Base-by-base conservation (phyloP, 129 eudicot genomes). In the Heracleum sosnowskyi region DNA sequence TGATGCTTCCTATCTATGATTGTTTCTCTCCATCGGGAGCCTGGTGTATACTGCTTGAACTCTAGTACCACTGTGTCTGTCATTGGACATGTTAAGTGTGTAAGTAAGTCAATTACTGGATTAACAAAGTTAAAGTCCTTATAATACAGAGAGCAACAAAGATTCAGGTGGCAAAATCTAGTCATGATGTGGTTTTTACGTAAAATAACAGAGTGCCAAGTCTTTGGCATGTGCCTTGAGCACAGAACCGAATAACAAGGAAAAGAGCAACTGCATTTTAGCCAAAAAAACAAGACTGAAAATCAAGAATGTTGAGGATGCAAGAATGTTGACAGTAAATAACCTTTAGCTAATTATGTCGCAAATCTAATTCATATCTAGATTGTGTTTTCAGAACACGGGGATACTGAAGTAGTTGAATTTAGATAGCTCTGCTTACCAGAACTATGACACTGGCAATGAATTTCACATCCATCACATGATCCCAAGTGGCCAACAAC, bases 401-500 rank as follows among this genome's bases (percentile, higher is more conserved):
- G 31, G 11, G n/a, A 28, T 7, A 16, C 22, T 29, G 9, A 73
- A 44, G n/a, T 26, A 44, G 34, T 28, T 42, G 4, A 10, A 74
- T 15, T 44, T 75, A 35, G 36, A 63, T 10, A 22, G 37, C 17
- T 31, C 66, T 33, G 53, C 85, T 81, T 84, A 94, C 98, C 98
- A 84, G 78, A 91, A 47, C 77, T 81, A 81, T 87, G 92, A 81
- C 98, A 94, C 53, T 81, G 87, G 89, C 98, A 94, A 84, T 85
- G 79, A 82, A 82, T 87, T 78, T 88, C 57, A 86, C 82, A 86
- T 79, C 91, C 87, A 64, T 79, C 81, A 81, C 98, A 94, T 60
- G 91, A 86, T 76, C 92, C 94, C 81, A 86, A 86, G 89, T 94
- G 98, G 57, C 96, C 97, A 83, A 91, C 92, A 80, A 88, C 91